Conservation (phyloP, 805 yeast genomes). For the Monosporozyma unispora region DNA sequence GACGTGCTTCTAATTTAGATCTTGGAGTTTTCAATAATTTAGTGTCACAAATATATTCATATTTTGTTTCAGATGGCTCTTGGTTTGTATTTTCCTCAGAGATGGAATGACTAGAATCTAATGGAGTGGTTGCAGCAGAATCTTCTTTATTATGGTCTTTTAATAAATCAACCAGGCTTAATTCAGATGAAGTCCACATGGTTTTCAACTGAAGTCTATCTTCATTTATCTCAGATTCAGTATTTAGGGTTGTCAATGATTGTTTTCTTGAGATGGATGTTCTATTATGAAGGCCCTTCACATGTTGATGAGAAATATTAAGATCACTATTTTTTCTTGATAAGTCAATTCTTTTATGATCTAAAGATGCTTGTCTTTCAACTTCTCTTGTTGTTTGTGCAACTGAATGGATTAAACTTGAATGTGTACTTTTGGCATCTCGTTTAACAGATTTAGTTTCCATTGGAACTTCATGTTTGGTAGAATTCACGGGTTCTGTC, state of each 20-base stretch:
- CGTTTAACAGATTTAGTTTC: conserved; percentile 15
- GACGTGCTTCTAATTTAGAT: conserved; percentile 6
- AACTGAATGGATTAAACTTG: conserved; percentile 27
- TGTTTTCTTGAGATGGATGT: not conserved
- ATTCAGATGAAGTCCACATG: conserved; percentile 3
- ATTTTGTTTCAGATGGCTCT: conserved; percentile 1
- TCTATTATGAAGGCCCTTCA: not conserved
- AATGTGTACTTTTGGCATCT: too few species aligned
- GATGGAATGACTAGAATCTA: not conserved
- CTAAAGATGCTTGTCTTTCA: conserved; percentile 11
- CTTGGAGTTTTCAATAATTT: conserved; percentile 10
- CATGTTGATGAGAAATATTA: not conserved
- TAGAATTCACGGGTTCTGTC: not conserved
- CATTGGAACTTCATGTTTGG: not conserved
- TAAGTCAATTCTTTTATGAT: conserved; percentile 10
- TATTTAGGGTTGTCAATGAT: not conserved
- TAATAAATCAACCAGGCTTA: not conserved
- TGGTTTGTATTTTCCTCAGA: not conserved
- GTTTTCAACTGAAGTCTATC: not conserved
- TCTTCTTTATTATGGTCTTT: not conserved
- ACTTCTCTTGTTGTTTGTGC: conserved; percentile 19
- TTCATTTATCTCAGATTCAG: not conserved
- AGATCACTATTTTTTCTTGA: not conserved
- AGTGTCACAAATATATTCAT: conserved; percentile 19
- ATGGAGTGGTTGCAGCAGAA: not conserved